Evolutionary conservation across 2,329 filamentous ascomycete species (phyloP), one percentile per base, ranked within the genome.

Genomic region (Mycosphaerella sp.): DNA sequence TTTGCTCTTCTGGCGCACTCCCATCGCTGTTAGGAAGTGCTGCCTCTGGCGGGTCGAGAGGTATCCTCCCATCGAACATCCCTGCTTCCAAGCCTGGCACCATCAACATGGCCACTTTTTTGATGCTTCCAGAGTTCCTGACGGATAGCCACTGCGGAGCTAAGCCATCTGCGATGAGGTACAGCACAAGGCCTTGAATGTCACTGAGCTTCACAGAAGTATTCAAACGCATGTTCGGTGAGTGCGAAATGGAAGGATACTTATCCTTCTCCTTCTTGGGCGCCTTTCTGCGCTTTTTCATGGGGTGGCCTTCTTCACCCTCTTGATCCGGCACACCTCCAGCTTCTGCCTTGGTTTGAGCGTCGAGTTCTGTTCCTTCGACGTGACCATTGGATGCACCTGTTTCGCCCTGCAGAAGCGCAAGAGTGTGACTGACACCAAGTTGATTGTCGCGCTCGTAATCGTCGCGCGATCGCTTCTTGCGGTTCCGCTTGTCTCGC

Each of bases 81-180:
- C 83, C 86, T 65, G 89, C 81, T 67, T 97, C 92, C 23, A 98
- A 74, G 0, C 93, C 93, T 9, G 93, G 93, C 9, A 96, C 84
- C 87, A 96, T 92, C 61, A 98, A 75, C 40, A 88, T 81, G 31
- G 97, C 91, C 31, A 95, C 86, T 72, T 93, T 95, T 53, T 74
- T 73, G 40, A 85, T 76, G 56, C 75, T 73, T 14, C 70, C 71
- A 43, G 78, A 78, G 65, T 83, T 78, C 57, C 75, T 76, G 54
- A 85, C 72, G 31, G 80, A 78, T 12, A 83, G 77, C 81, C 81
- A 85, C 64, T 82, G 80, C n/a, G 82, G 82, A 26, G 79, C 78
- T 32, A 76, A 71, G 7, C 77, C 80, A 63, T 84, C 81, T n/a
- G 80, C 79, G 51, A 85, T 76, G 57, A 82, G 72, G 67, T 84